Base-by-base conservation (phyloP, 331 rosid species). In the Stylosanthes scabra region DNA sequence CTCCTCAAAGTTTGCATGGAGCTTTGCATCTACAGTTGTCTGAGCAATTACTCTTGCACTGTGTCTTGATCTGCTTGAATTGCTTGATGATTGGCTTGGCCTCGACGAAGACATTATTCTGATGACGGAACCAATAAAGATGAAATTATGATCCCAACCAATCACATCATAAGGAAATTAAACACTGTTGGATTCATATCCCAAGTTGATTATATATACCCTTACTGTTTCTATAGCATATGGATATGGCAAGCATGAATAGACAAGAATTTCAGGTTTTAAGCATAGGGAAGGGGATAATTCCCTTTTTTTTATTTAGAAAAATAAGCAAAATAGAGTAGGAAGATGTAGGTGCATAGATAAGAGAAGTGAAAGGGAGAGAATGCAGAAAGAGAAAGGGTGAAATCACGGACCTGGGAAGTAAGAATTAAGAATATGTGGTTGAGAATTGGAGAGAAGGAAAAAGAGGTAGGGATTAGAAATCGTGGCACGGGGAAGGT, bases 1-100 rank as follows among this genome's bases (percentile, higher is more conserved):
- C 68, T 78, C 93, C 87, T 89, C 97, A 74, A 84, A 92, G 63
- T 78, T 81, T 45, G 97, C 90, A 55, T 89, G 92, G 37, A 89
- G 86, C 78, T 89, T 89, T 57, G 96, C 97, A 80, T 89, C 93
- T 2, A 86, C 86, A 51, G 90, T 76, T 64, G 96, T 92, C 76
- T 89, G 97, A 78, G 93, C 89, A 74, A 92, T 81, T 5, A 88
- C 63, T 78, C 93, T 83, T 34, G 89, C 85, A 52, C 86, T 76
- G 57, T 88, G 96, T 66, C 92, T 88, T 44, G 96, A 89, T 78
- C 86, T 83, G 28, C 84, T 85, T 15, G 96, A 83, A 74, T 74
- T 84, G 82, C 59, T 70, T 59, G 96, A 88, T 7, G 96, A 86
- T 66, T 83, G 84, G 81, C 85, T 63, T 27, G 85, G 91, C 73